Evolutionary conservation across 352 stramenopile species (phyloP).

Genomic region (Pythium pyrilobum): DNA sequence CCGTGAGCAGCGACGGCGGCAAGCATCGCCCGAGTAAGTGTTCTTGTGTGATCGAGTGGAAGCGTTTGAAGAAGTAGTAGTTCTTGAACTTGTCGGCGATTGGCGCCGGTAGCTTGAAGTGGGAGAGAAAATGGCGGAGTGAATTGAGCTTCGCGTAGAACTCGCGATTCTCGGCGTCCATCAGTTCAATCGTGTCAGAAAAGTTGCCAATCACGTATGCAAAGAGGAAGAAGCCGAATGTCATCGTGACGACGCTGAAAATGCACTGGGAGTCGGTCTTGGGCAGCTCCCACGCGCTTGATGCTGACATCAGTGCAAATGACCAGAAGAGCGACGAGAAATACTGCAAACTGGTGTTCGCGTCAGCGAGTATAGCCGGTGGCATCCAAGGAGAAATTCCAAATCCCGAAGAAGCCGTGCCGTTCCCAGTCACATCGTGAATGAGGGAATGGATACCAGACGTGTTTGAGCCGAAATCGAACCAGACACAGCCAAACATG

Average conservation of each 20-base stretch:
- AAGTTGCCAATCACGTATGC: constrained; percentile 76
- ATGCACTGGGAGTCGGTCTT: constrained; percentile 45
- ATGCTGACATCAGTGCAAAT: constrained; percentile 62
- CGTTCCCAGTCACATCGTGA: neutral
- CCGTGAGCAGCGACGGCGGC: constrained; percentile 55
- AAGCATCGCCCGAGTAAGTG: constrained; percentile 54
- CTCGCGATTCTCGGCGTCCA: constrained; percentile 58
- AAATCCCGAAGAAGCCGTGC: neutral
- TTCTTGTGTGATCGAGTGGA: constrained; percentile 72
- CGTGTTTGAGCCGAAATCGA: constrained; percentile 39
- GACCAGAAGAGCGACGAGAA: constrained; percentile 63
- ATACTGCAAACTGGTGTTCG: constrained; percentile 36
- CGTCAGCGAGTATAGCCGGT: constrained; percentile 24
- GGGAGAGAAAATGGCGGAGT: constrained; percentile 41
- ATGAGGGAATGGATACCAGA: constrained; percentile 13
- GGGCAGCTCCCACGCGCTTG: constrained; percentile 39
- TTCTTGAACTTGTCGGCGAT: constrained; percentile 52
- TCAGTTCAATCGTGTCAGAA: constrained; percentile 59
- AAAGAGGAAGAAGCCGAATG: constrained; percentile 62
- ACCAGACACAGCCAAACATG: constrained; percentile 54
- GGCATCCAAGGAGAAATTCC: constrained; percentile 29
- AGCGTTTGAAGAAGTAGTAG: constrained; percentile 70
- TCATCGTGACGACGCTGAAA: constrained; percentile 56
- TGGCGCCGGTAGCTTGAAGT: constrained; percentile 41
- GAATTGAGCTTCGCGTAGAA: constrained; percentile 53